phyloP scores from a whole-genome alignment of 2,329 filamentous ascomycete genomes.

The Verticillium albo-atrum region DNA sequence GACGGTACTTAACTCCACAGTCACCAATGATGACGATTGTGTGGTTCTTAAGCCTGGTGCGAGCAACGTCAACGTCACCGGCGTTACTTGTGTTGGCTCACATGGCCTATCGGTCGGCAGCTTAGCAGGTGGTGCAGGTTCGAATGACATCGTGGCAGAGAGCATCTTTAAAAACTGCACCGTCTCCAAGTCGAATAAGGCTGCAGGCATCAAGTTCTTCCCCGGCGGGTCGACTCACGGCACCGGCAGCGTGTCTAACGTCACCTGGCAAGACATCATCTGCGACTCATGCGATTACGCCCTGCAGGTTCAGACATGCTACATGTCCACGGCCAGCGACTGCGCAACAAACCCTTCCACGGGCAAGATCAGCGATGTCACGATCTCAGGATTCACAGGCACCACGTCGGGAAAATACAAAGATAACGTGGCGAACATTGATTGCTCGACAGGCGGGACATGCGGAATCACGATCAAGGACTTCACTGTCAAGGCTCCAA shows the following conservation, averaged over 20 bases:
- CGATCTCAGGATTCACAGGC: slow-evolving; percentile 31
- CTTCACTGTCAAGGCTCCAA: slow-evolving; percentile 22
- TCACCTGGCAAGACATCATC: slow-evolving; percentile 31
- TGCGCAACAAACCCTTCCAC: slow-evolving; percentile 28
- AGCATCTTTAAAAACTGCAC: slow-evolving; percentile 32
- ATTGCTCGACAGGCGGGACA: slow-evolving; percentile 30
- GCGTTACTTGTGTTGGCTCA: slow-evolving; percentile 38
- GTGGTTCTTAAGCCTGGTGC: slow-evolving; percentile 37
- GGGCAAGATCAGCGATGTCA: slow-evolving; percentile 26
- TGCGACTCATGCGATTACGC: slow-evolving; percentile 35
- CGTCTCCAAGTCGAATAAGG: slow-evolving; percentile 37
- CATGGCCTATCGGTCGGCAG: slow-evolving; percentile 44
- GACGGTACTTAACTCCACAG: slow-evolving; percentile 26
- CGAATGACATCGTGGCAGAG: slow-evolving; percentile 35
- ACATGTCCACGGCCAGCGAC: slow-evolving; percentile 27
- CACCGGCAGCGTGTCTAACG: slow-evolving; percentile 31
- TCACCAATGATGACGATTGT: slow-evolving; percentile 39
- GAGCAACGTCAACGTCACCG: slow-evolving; percentile 31
- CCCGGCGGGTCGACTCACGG: slow-evolving; percentile 30
- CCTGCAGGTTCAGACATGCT: slow-evolving; percentile 41
- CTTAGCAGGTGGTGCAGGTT: slow-evolving; percentile 27
- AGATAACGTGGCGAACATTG: slow-evolving; percentile 27
- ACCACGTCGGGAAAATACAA: slow-evolving; percentile 30
- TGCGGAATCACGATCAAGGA: slow-evolving; percentile 28
- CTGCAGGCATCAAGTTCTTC: slow-evolving; percentile 41